A percentile compares a stretch with the other conserved stretches of the same genome.
Evolutionary conservation across 495 filamentous ascomycete genomes (phyloP).

Genomic region (Tuber brumale): DNA sequence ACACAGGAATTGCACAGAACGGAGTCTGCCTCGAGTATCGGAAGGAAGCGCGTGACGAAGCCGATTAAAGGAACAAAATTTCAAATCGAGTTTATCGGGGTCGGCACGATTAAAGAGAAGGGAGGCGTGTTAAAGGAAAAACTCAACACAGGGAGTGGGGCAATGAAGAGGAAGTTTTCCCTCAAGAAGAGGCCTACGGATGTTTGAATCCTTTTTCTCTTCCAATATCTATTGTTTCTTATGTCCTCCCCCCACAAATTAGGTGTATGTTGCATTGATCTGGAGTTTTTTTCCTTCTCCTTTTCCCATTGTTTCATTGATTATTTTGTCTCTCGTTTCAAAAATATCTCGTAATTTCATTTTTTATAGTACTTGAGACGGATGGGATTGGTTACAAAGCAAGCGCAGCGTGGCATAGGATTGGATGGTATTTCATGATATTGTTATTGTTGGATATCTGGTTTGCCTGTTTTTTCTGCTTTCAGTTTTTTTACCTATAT

Average conservation of each 20-base stretch:
- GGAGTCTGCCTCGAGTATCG: background rate
- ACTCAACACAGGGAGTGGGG: background rate
- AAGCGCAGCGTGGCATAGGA: background rate
- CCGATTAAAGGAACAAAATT: slow-evolving; percentile 33
- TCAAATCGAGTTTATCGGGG: slow-evolving; percentile 37
- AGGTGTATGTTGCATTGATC: slow-evolving; percentile 10
- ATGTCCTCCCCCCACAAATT: slow-evolving; percentile 1
- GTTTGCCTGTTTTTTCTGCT: background rate
- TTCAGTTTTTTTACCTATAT: background rate
- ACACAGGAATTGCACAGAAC: background rate
- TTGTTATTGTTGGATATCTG: background rate
- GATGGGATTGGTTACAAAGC: background rate
- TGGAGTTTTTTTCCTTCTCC: background rate
- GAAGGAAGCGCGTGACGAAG: slow-evolving; percentile 25
- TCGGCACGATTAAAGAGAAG: slow-evolving; percentile 33
- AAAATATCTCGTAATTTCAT: background rate
- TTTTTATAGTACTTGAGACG: slow-evolving; percentile 3
- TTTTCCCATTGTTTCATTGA: background rate
- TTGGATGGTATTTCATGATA: background rate
- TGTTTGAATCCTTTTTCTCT: background rate
- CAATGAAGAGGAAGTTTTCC: slow-evolving; percentile 5
- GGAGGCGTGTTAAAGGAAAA: slow-evolving; percentile 30
- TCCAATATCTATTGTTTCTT: background rate
- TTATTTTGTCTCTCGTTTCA: background rate
- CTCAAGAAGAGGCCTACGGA: background rate